Evolutionary conservation across 2,329 filamentous ascomycete species (phyloP), one percentile per base, ranked within the genome.

Genomic region (Lasiodiplodia gonubiensis): DNA sequence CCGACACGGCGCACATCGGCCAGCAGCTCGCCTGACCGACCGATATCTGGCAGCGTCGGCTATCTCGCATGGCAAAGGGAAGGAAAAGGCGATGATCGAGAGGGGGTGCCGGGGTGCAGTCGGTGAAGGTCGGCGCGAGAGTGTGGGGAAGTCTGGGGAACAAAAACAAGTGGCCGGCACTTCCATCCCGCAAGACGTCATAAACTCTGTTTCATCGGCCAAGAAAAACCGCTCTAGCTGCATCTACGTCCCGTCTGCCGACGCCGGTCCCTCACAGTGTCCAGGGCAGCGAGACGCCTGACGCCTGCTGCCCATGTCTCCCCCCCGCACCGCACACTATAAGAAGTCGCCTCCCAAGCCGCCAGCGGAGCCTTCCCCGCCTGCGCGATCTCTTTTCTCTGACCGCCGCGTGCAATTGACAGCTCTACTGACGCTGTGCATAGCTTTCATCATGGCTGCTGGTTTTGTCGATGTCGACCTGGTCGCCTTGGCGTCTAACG

Each of bases 401-500:
- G 39, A 35, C 42, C 39, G 37, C 23, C 30, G 52, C 12, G 16
- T 55, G 37, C 52, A 30, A 16, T 49, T 39, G 37, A 23, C 42
- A 27, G 33, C 64, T 39, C 42, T 51, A 14, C 49, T 66, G 27
- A 27, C 54, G 10, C 21, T 59, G 53, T 57, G 64, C 49, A 66
- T 66, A 51, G 64, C 64, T 35, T 2, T 59, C 39, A 30, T 59
- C 21, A 66, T 66, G 64, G 64, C 64, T 46, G 42, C 42, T 14
- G 64, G 59, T 14, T 63, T 66, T 21, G 64, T 77, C 7, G 71
- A 73, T 21, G 72, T 79, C 12, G 74, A 79, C 59, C 69, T 79
- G 27, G 68, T 76, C 30, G 71, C 74, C 2, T 73, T 71, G 37
- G 77, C 77, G 12, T 75, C 73, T 16, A 74, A 78, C 51, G 71